A percentile compares a stretch with the other conserved stretches of the same genome.
phyloP scores from a whole-genome alignment of 2,329 filamentous ascomycete species.

The Aspergillus intermedius region DNA sequence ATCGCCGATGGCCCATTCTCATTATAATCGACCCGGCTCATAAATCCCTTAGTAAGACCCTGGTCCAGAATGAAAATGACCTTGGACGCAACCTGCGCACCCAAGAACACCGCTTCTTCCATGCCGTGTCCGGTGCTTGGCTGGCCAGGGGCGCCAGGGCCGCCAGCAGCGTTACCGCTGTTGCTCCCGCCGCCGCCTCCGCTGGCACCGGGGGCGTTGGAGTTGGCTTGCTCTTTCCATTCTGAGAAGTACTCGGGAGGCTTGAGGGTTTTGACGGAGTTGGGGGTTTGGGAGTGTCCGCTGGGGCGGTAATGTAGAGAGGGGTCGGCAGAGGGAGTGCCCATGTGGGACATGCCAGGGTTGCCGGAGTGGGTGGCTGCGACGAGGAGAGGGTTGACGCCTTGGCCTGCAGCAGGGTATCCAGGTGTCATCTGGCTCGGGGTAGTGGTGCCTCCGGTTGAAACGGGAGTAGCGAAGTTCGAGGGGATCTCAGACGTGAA shows the following conservation, averaged over 20 bases:
- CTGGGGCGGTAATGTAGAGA: slow-evolving; percentile 49
- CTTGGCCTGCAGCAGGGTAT: slow-evolving; percentile 51
- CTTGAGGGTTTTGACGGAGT: slow-evolving; percentile 69
- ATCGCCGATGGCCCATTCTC: slow-evolving; percentile 59
- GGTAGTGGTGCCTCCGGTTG: slow-evolving; percentile 87
- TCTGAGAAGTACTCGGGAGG: slow-evolving; percentile 82
- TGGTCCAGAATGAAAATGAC: slow-evolving; percentile 65
- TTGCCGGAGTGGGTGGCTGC: slow-evolving; percentile 63
- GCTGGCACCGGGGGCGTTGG: slow-evolving; percentile 27
- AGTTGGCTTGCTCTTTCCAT: slow-evolving; percentile 66
- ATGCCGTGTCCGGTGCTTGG: slow-evolving; percentile 40
- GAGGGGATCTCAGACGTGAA: slow-evolving; percentile 96
- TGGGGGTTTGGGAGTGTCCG: slow-evolving; percentile 69
- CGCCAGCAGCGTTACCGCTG: slow-evolving; percentile 35
- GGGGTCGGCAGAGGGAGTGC: slow-evolving; percentile 33
- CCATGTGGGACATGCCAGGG: slow-evolving; percentile 28
- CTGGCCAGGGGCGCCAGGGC: slow-evolving; percentile 18
- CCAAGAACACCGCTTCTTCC: slow-evolving; percentile 81
- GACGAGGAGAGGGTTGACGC: slow-evolving; percentile 84
- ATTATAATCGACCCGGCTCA: slow-evolving; percentile 63
- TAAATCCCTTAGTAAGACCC: slow-evolving; percentile 60
- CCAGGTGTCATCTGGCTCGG: slow-evolving; percentile 50
- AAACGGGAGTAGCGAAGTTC: slow-evolving; percentile 81
- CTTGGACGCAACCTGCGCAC: slow-evolving; percentile 77
- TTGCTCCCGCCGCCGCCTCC: slow-evolving; percentile 10